phyloP scores from a whole-genome alignment of 768 basidiomycete genomes.

The Obba rivulosa region DNA sequence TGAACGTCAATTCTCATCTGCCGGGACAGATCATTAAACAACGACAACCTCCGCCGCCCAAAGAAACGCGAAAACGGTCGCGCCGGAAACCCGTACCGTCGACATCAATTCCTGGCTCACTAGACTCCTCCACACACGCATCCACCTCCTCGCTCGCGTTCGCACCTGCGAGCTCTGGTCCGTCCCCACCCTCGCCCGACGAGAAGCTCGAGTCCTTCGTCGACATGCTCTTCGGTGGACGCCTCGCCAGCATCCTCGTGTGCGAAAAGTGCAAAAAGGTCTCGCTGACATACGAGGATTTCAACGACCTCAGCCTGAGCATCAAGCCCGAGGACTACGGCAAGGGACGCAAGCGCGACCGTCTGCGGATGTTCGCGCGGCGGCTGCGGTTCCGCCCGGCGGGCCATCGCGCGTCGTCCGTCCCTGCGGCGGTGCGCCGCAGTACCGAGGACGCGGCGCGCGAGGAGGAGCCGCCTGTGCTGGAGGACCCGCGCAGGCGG shows the following conservation, averaged over 20 bases:
- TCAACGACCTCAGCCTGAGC: slow-evolving; percentile 88
- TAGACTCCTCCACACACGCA: neutral
- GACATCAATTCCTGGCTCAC: slow-evolving; percentile 6
- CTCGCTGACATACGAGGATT: slow-evolving; percentile 90
- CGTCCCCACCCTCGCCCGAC: slow-evolving; percentile 28
- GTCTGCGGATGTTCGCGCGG: slow-evolving; percentile 68
- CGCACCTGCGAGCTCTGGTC: neutral
- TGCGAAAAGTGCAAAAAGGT: slow-evolving; percentile 94
- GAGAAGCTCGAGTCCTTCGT: slow-evolving; percentile 64
- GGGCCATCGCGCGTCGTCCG: slow-evolving; percentile 46
- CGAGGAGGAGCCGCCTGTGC: slow-evolving; percentile 33
- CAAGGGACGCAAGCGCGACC: slow-evolving; percentile 71
- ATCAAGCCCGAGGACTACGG: slow-evolving; percentile 79
- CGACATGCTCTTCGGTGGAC: slow-evolving; percentile 89
- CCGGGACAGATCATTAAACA: slow-evolving; percentile 72
- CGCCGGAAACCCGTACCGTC: neutral
- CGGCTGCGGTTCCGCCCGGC: slow-evolving; percentile 34
- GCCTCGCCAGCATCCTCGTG: slow-evolving; percentile 85
- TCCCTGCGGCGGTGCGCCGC: slow-evolving; percentile 37
- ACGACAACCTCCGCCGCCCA: slow-evolving; percentile 41
- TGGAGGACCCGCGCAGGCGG: slow-evolving; percentile 32
- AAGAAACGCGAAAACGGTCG: slow-evolving; percentile 30
- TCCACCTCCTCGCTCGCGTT: neutral
- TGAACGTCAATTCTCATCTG: neutral
- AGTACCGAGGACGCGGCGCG: slow-evolving; percentile 32